Conservation (phyloP, 192 early-diverging fungal genomes). For the Lobulomyces angularis region DNA sequence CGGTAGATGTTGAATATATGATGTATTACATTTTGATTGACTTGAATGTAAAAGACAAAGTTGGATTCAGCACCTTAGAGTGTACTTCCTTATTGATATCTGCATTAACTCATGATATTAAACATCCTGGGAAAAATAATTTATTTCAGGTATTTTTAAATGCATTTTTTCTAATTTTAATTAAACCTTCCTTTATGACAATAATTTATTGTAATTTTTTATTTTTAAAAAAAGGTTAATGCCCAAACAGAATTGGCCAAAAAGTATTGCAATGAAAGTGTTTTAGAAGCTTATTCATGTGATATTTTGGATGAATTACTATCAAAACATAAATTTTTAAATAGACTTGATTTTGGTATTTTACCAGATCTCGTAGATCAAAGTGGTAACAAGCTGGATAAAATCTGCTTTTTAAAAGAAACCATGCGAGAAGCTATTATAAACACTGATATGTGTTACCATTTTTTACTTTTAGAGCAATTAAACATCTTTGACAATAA, state of each 20-base stretch:
- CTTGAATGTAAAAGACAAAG: conserved; percentile 51
- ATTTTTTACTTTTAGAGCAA: conserved; percentile 57
- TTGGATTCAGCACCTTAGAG: conserved; percentile 47
- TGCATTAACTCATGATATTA: conserved; percentile 82
- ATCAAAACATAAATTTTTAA: conserved; percentile 57
- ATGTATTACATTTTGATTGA: conserved; percentile 66
- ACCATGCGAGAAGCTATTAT: conserved; percentile 53
- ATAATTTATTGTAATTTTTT: conserved; percentile 6
- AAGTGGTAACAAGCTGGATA: too few relatives aligned
- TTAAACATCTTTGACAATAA: too few relatives aligned
- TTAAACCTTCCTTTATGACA: too few relatives aligned
- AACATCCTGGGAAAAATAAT: conserved; percentile 82
- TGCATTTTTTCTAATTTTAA: too few relatives aligned
- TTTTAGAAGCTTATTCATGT: conserved; percentile 78
- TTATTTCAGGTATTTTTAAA: conserved; percentile 37
- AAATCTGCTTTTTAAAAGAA: too few relatives aligned
- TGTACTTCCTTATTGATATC: conserved; percentile 65
- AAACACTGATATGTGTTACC: conserved; percentile 82
- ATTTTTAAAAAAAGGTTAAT: conserved; percentile 45
- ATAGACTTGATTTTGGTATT: conserved; percentile 3
- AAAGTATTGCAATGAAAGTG: conserved; percentile 63
- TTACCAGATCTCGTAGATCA: neutral
- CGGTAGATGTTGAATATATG: conserved; percentile 75
- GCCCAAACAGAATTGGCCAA: conserved; percentile 61
- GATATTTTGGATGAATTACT: conserved; percentile 64